These are phyloP conservation scores for Apiospora koreana DNA, from an alignment of 2,329 filamentous ascomycete species.

Conservation along the genomic window DNA sequence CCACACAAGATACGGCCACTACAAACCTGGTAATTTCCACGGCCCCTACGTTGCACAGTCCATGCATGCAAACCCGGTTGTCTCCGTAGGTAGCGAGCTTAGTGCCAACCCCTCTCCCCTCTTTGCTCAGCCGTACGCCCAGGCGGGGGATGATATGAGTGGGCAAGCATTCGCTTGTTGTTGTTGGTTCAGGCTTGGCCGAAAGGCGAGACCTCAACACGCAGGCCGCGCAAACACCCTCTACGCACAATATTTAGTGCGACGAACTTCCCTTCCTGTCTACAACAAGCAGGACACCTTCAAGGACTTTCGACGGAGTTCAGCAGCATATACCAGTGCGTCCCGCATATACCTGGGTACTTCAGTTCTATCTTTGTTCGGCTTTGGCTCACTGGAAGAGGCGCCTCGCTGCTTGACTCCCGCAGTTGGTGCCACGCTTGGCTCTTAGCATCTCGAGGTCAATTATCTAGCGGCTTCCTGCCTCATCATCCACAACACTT, in stretches of 20 bases:
- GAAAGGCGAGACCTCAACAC: slow-evolving; percentile 72
- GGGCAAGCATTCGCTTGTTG: background rate
- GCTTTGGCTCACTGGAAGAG: too few species aligned
- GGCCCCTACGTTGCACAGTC: background rate
- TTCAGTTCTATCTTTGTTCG: too few species aligned
- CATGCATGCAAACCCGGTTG: background rate
- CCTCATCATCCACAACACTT: background rate
- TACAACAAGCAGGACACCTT: background rate
- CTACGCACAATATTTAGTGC: background rate
- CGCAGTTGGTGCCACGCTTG: too few species aligned
- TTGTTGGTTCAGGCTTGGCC: slow-evolving; percentile 50
- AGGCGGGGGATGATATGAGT: background rate
- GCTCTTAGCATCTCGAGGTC: too few species aligned
- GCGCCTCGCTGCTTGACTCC: too few species aligned
- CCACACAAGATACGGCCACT: background rate
- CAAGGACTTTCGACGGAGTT: background rate
- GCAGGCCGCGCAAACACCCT: slow-evolving; percentile 41
- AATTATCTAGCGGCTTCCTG: too few species aligned
- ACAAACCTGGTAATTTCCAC: background rate
- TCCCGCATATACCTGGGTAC: too few species aligned
- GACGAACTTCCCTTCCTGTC: background rate
- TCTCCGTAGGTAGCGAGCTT: background rate
- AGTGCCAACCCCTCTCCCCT: background rate
- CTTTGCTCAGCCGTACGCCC: too few species aligned
- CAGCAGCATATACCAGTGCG: too few species aligned